Evolutionary conservation across 805 yeast genomes (phyloP).

Genomic region (Millerozyma miso): DNA sequence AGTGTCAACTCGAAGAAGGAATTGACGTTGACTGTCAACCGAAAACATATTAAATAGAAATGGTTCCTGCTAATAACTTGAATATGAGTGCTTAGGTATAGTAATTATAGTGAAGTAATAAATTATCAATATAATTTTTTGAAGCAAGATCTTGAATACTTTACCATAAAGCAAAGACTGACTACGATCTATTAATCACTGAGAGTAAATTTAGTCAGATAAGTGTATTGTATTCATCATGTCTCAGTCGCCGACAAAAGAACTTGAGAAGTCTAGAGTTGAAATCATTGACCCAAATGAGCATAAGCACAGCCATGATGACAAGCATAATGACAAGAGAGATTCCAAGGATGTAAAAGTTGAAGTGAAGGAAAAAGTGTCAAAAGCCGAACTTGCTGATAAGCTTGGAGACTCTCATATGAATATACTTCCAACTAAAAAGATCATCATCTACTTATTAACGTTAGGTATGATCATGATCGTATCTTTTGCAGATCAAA

Average conservation of each 20-base stretch:
- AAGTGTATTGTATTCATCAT: too few relatives aligned
- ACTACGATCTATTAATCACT: too few relatives aligned
- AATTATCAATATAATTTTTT: background rate
- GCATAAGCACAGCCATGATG: background rate
- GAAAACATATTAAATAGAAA: background rate
- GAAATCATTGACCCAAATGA: background rate
- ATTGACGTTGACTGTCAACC: background rate
- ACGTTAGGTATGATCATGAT: conserved; percentile 35
- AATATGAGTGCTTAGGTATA: background rate
- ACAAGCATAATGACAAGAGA: background rate
- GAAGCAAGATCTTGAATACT: background rate
- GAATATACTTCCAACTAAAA: conserved; percentile 31
- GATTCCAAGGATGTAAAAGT: background rate
- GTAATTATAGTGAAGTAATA: background rate
- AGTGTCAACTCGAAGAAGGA: background rate
- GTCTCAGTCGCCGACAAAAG: background rate
- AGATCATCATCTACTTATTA: conserved; percentile 28
- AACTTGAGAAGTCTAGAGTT: background rate
- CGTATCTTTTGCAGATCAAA: conserved; percentile 42
- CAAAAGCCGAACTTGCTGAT: conserved; percentile 13
- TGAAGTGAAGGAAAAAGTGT: background rate
- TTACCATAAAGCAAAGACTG: too few relatives aligned
- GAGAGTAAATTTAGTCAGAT: too few relatives aligned
- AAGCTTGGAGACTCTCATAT: conserved; percentile 36
- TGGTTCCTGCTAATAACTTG: background rate